phyloP scores from a whole-genome alignment of 2,329 filamentous ascomycete genomes.

The Trichoderma sp. region DNA sequence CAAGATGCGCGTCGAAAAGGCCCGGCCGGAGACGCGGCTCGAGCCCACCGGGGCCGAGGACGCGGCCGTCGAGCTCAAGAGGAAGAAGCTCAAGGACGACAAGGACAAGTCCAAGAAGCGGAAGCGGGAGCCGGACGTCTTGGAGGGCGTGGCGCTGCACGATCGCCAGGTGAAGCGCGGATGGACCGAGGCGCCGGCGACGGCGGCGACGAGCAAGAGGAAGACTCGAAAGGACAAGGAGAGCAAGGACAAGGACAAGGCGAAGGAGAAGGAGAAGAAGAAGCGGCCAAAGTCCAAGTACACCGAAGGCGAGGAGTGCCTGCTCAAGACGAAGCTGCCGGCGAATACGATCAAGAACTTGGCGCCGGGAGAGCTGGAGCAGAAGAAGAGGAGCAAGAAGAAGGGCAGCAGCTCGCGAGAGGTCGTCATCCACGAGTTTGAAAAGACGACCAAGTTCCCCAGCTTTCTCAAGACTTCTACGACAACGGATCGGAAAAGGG shows the following conservation, averaged over 20 bases:
- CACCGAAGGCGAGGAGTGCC: slow-evolving; percentile 75
- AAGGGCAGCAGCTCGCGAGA: slow-evolving; percentile 52
- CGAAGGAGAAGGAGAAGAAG: slow-evolving; percentile 58
- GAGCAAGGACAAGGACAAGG: slow-evolving; percentile 42
- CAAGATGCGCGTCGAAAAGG: slow-evolving; percentile 84
- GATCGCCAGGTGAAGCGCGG: slow-evolving; percentile 83
- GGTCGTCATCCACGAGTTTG: slow-evolving; percentile 83
- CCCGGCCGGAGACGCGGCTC: slow-evolving; percentile 58
- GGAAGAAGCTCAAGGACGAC: slow-evolving; percentile 44
- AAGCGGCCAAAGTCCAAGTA: slow-evolving; percentile 73
- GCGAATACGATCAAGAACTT: slow-evolving; percentile 49
- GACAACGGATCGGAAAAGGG: slow-evolving; percentile 43
- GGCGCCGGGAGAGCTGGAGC: slow-evolving; percentile 46
- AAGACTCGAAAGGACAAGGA: slow-evolving; percentile 51
- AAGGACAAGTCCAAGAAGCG: slow-evolving; percentile 48
- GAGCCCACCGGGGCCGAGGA: slow-evolving; percentile 42
- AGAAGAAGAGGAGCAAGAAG: slow-evolving; percentile 64
- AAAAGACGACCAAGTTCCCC: slow-evolving; percentile 79
- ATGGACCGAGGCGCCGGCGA: slow-evolving; percentile 73
- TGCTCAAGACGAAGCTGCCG: slow-evolving; percentile 79
- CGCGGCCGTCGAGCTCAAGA: slow-evolving; percentile 39
- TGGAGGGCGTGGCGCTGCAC: slow-evolving; percentile 70
- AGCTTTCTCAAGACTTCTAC: slow-evolving; percentile 69
- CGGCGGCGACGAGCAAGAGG: slow-evolving; percentile 51
- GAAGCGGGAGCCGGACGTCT: slow-evolving; percentile 54